Evolutionary conservation across 371 early-diverging fungal genomes (phyloP).

Genomic region (Caulochytrium protostelioides): DNA sequence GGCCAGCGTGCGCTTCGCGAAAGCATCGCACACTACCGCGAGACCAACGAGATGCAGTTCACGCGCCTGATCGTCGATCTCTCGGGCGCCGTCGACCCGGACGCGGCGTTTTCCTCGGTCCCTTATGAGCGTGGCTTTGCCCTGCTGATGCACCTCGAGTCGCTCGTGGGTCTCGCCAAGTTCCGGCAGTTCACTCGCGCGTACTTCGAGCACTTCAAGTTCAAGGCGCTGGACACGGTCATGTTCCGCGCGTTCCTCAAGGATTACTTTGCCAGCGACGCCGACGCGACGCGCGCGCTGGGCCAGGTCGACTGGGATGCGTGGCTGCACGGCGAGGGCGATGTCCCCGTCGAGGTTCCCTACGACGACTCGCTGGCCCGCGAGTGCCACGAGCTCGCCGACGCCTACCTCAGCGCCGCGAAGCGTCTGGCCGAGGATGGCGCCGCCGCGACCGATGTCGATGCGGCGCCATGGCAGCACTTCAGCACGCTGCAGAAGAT

Average conservation of each 20-base stretch:
- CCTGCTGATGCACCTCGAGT: constrained; percentile 74
- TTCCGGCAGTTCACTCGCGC: constrained; percentile 32
- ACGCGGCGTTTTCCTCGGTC: constrained; percentile 75
- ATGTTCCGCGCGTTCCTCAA: too few relatives aligned
- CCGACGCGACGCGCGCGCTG: constrained; percentile 8
- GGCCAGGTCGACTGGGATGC: constrained; percentile 62
- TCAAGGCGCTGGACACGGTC: constrained; percentile 22
- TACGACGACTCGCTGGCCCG: constrained; percentile 66
- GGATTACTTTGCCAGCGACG: too few relatives aligned
- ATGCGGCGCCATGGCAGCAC: too few relatives aligned
- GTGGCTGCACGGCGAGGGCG: constrained; percentile 76
- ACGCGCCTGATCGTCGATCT: constrained; percentile 59
- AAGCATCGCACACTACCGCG: constrained; percentile 53
- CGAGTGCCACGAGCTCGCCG: constrained; percentile 59
- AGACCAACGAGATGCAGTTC: constrained; percentile 37
- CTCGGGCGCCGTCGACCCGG: constrained; percentile 66
- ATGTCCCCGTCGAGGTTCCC: constrained; percentile 52
- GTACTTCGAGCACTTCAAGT: constrained; percentile 61
- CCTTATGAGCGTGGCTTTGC: constrained; percentile 95
- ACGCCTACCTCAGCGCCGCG: too few relatives aligned
- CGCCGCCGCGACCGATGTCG: too few relatives aligned
- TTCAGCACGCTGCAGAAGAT: constrained; percentile 56
- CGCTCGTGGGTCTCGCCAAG: constrained; percentile 35
- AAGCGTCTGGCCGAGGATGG: constrained; percentile 36
- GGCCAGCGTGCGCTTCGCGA: constrained; percentile 58